Evolutionary conservation across 352 stramenopile species (phyloP).

Genomic region (Globisporangium mamillatum): DNA sequence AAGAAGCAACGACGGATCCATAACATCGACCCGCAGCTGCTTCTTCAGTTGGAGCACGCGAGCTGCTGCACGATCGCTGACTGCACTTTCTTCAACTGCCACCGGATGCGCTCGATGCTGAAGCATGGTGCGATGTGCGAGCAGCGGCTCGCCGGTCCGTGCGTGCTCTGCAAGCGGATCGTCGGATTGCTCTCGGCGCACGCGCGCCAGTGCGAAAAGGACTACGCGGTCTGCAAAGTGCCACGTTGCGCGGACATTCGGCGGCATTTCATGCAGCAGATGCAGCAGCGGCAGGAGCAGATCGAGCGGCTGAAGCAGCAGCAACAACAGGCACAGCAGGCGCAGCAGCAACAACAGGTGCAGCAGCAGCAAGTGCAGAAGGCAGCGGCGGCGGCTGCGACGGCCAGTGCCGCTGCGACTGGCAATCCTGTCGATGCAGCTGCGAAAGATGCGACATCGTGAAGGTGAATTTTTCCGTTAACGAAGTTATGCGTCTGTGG

Average conservation of each 20-base stretch:
- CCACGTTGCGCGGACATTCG: conserved; percentile 84
- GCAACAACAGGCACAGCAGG: conserved; percentile 31
- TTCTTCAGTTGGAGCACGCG: conserved; percentile 83
- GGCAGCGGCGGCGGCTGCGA: not conserved
- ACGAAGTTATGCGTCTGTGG: too few relatives aligned
- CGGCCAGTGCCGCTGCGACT: not conserved
- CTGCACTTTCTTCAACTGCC: conserved; percentile 85
- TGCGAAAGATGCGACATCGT: not conserved
- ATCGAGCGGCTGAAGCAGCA: conserved; percentile 42
- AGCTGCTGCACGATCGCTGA: conserved; percentile 67
- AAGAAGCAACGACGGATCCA: conserved; percentile 90
- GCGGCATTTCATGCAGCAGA: conserved; percentile 75
- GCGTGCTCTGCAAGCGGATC: conserved; percentile 85
- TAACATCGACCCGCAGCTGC: conserved; percentile 85
- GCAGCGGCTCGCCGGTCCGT: conserved; percentile 74
- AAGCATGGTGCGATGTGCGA: conserved; percentile 87
- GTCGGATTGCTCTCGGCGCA: conserved; percentile 80
- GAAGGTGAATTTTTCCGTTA: too few relatives aligned
- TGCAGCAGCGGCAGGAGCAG: conserved; percentile 75
- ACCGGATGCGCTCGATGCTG: conserved; percentile 86
- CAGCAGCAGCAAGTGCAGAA: conserved; percentile 9
- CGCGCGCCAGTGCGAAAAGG: conserved; percentile 77
- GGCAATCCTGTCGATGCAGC: not conserved
- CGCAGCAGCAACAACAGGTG: conserved; percentile 12
- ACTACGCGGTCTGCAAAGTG: conserved; percentile 74